phyloP scores from a whole-genome alignment of 225 moss, liverwort and hornwort genomes.

The Bryum argenteum region DNA sequence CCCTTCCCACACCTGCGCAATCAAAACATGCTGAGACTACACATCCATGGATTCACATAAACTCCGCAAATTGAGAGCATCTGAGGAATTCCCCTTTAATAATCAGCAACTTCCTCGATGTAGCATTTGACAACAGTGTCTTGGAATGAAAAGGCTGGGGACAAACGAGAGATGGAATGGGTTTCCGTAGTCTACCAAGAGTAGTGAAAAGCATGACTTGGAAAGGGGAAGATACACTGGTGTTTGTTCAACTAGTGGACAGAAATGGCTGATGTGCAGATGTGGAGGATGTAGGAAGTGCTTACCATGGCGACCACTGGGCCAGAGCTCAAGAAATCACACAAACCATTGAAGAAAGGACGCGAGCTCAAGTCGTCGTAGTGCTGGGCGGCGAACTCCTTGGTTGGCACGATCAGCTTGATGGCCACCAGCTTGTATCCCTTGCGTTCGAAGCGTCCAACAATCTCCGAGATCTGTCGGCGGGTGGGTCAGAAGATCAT shows the following conservation, averaged over 20 bases:
- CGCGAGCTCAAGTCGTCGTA: conserved; percentile 74
- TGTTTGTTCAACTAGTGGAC: too few relatives aligned
- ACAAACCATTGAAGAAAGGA: conserved; percentile 76
- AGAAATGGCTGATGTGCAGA: not conserved
- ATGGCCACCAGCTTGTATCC: conserved; percentile 82
- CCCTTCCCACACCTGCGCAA: conserved; percentile 80
- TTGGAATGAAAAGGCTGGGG: too few relatives aligned
- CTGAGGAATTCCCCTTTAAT: too few relatives aligned
- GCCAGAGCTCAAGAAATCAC: conserved; percentile 84
- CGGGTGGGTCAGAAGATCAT: not conserved
- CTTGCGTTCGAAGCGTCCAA: conserved; percentile 80
- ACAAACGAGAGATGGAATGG: too few relatives aligned
- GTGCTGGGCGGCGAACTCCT: conserved; percentile 84
- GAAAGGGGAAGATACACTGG: too few relatives aligned
- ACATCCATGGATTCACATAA: too few relatives aligned
- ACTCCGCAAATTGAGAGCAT: too few relatives aligned
- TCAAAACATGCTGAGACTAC: not conserved
- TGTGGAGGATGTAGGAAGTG: not conserved
- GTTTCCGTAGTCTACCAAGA: too few relatives aligned
- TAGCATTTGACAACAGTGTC: too few relatives aligned
- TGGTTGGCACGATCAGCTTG: conserved; percentile 70
- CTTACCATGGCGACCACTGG: conserved; percentile 86
- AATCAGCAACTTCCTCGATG: too few relatives aligned
- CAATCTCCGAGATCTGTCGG: conserved; percentile 66
- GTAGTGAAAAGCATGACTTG: too few relatives aligned